phyloP scores from a whole-genome alignment of 768 basidiomycete species.

The Cystobasidium ongulense region DNA sequence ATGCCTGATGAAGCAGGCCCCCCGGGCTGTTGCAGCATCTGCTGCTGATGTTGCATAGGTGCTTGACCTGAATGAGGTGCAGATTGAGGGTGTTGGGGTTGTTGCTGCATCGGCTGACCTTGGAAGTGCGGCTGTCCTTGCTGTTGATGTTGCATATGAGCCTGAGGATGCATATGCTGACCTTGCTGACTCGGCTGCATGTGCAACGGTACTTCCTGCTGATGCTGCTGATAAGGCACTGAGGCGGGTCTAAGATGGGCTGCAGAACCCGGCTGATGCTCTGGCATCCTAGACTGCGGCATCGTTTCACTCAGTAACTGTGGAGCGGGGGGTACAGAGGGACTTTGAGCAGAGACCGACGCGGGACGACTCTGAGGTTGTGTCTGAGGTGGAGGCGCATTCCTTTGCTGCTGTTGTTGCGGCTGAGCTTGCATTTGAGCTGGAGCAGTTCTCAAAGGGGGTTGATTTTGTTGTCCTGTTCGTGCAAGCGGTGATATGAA shows the following conservation, averaged over 20 bases:
- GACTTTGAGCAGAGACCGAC: background rate
- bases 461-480: background rate
- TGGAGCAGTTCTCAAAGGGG: background rate
- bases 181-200: background rate
- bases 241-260: background rate
- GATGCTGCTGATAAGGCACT: background rate
- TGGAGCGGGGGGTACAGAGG: background rate
- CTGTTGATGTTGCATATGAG: background rate
- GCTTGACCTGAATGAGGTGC: background rate
- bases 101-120: background rate
- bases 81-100: background rate
- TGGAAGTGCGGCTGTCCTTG: slow-evolving; percentile 1
- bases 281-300: background rate
- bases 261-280: background rate
- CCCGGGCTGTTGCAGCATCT: background rate
- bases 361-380: background rate
- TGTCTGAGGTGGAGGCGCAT: background rate
- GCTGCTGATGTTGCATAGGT: background rate
- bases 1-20: background rate
- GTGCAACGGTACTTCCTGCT: background rate
- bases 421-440: background rate
- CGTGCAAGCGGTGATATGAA: background rate
- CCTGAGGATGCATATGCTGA: slow-evolving; percentile 9
- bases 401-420: background rate
- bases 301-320: background rate